A percentile compares a stretch with the other conserved stretches of the same genome.
phyloP scores from a whole-genome alignment of 305 asterid genomes.

The Fraxinus velutina region DNA sequence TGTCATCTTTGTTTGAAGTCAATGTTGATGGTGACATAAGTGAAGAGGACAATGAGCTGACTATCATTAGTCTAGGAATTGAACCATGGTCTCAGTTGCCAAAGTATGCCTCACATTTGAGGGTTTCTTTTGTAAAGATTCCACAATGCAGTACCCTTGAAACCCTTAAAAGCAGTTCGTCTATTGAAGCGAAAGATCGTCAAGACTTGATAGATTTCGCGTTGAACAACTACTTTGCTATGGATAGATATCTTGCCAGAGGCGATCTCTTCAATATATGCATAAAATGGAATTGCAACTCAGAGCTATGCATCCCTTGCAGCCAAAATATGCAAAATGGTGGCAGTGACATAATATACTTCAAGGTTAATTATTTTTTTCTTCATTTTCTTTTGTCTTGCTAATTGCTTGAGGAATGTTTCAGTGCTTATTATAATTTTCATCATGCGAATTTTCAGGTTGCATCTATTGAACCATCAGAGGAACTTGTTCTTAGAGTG shows the following conservation, averaged over 20 bases:
- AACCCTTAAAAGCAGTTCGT: constrained; percentile 60
- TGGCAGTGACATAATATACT: constrained; percentile 49
- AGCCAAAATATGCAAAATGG: constrained; percentile 50
- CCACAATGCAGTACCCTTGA: constrained; percentile 78
- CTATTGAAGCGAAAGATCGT: constrained; percentile 62
- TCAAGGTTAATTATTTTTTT: constrained; percentile 55
- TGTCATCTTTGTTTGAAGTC: constrained; percentile 53
- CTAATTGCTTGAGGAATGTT: constrained; percentile 18
- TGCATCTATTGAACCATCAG: constrained; percentile 80
- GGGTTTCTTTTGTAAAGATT: constrained; percentile 84
- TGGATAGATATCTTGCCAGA: constrained; percentile 76
- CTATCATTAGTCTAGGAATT: constrained; percentile 44
- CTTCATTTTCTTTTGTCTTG: constrained; percentile 6
- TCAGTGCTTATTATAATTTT: constrained; percentile 13
- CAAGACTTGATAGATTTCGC: constrained; percentile 77
- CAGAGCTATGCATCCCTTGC: constrained; percentile 73
- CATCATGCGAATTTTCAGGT: constrained; percentile 51
- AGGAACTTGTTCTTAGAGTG: constrained; percentile 65
- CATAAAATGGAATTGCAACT: constrained; percentile 79
- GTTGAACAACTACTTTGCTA: constrained; percentile 62
- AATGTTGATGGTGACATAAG: constrained; percentile 35
- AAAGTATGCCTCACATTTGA: constrained; percentile 77
- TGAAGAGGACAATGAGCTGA: constrained; percentile 33
- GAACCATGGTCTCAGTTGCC: constrained; percentile 62
- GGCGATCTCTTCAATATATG: constrained; percentile 73